Conservation (phyloP, 371 early-diverging fungal species). For the Sporodiniella umbellata region DNA sequence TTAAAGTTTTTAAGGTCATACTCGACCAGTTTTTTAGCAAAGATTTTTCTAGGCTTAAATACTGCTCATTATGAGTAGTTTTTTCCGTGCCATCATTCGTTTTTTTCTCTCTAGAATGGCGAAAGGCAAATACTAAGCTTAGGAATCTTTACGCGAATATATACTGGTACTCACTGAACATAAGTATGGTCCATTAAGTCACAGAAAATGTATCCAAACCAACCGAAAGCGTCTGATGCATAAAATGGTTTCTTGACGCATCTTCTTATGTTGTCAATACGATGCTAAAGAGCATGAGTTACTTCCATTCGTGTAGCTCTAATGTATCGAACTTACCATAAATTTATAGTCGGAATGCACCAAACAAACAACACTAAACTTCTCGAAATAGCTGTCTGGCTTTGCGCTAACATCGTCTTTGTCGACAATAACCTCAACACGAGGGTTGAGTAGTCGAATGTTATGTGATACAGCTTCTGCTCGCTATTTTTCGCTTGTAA, state of each 20-base stretch:
- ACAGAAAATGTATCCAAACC: constrained; percentile 80
- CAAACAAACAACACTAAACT: constrained; percentile 68
- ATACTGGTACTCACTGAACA: constrained; percentile 49
- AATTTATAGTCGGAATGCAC: constrained; percentile 35
- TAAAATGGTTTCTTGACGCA: constrained; percentile 56
- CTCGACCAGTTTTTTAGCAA: constrained; percentile 30
- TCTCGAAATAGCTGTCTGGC: constrained; percentile 48
- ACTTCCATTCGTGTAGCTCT: too few relatives aligned
- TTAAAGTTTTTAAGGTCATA: constrained; percentile 25
- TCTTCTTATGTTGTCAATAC: constrained; percentile 58
- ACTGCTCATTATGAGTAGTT: constrained; percentile 36
- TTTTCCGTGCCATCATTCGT: constrained; percentile 14
- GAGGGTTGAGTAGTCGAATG: constrained; percentile 69
- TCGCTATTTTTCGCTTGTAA: constrained; percentile 39
- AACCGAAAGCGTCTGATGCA: constrained; percentile 68
- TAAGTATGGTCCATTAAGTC: constrained; percentile 74
- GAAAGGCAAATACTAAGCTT: too few relatives aligned
- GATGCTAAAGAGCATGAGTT: too few relatives aligned
- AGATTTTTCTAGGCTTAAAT: constrained; percentile 38
- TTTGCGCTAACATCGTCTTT: constrained; percentile 41
- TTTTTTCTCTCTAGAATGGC: constrained; percentile 18
- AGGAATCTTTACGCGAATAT: too few relatives aligned
- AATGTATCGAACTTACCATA: too few relatives aligned
- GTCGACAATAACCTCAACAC: constrained; percentile 62
- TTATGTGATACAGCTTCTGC: constrained; percentile 61